Evolutionary conservation across 768 basidiomycete genomes (phyloP).

Genomic region (Amanita fuliginea): DNA sequence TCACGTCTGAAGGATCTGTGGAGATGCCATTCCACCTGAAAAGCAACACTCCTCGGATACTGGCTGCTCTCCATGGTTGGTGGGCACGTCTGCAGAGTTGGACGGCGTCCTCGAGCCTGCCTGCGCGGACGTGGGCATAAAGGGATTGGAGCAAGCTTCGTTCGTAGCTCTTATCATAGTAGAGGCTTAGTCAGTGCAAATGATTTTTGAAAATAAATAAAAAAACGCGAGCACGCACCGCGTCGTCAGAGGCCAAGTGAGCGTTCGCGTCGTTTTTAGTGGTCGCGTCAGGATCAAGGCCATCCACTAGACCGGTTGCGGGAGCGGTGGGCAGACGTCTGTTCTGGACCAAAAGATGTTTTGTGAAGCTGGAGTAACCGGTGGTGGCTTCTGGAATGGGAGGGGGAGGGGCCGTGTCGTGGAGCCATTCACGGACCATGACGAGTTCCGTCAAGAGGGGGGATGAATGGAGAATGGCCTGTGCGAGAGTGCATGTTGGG

Average conservation of each 20-base stretch:
- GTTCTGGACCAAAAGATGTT: constrained; percentile 58
- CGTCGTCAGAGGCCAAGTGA: constrained; percentile 62
- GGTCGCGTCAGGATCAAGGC: constrained; percentile 77
- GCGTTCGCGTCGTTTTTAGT: constrained; percentile 44
- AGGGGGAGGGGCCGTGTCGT: constrained; percentile 58
- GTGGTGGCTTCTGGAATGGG: constrained; percentile 61
- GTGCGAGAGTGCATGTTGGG: constrained; percentile 64
- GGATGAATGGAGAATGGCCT: constrained; percentile 58
- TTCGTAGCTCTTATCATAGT: constrained; percentile 66
- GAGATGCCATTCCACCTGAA: constrained; percentile 66
- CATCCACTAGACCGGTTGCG: constrained; percentile 31
- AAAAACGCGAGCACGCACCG: constrained; percentile 34
- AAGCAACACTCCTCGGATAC: constrained; percentile 70
- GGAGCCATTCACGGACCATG: constrained; percentile 82
- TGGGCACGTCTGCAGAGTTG: constrained; percentile 73
- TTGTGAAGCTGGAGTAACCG: constrained; percentile 81
- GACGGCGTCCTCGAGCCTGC: constrained; percentile 76
- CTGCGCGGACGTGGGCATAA: constrained; percentile 75
- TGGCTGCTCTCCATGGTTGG: constrained; percentile 89
- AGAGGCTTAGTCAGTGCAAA: background rate
- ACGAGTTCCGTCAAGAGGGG: constrained; percentile 65
- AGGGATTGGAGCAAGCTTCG: constrained; percentile 66
- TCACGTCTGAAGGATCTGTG: background rate
- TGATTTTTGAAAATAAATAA: too few species aligned
- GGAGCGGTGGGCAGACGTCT: constrained; percentile 36